Evolutionary conservation across 140 eudicot genomes (phyloP).

Genomic region (Bidens hawaiensis): DNA sequence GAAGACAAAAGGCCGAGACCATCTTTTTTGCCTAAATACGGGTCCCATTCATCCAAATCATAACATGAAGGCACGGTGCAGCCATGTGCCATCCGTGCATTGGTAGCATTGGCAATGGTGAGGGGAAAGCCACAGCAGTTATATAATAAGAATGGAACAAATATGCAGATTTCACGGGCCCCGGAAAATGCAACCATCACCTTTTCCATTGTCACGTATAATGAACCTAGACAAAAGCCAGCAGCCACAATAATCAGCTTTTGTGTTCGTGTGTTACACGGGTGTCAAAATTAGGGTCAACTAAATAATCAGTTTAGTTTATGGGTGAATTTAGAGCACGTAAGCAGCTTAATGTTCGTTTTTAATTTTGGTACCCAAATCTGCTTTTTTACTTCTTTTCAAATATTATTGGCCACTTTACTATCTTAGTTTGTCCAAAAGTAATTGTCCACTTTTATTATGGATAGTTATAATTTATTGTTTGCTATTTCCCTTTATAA

Average conservation of each 20-base stretch:
- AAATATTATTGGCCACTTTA: neutral
- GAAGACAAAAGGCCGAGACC: conserved; percentile 73
- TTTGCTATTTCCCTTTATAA: neutral
- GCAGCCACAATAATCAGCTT: conserved; percentile 16
- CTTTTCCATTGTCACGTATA: conserved; percentile 75
- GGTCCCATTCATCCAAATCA: conserved; percentile 52
- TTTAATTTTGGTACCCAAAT: neutral
- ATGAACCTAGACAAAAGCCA: conserved; percentile 46
- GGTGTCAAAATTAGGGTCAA: neutral
- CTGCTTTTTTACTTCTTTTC: neutral
- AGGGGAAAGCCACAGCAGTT: conserved; percentile 90
- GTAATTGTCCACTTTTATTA: neutral
- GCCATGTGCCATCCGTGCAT: conserved; percentile 45
- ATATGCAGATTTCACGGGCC: conserved; percentile 85
- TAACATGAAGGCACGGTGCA: conserved; percentile 75
- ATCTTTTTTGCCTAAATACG: conserved; percentile 41
- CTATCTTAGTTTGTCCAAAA: neutral
- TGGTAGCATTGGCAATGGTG: conserved; percentile 43
- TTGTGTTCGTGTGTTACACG: conserved; percentile 2
- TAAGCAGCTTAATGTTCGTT: neutral
- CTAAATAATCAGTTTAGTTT: neutral
- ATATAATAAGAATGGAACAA: conserved; percentile 72
- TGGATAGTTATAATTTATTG: neutral
- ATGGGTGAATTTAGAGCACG: neutral
- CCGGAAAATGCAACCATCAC: conserved; percentile 92